A percentile compares a stretch with the other conserved stretches of the same genome.
Conservation (phyloP, 495 filamentous ascomycete genomes). For the Aspergillus saccharolyticus region DNA sequence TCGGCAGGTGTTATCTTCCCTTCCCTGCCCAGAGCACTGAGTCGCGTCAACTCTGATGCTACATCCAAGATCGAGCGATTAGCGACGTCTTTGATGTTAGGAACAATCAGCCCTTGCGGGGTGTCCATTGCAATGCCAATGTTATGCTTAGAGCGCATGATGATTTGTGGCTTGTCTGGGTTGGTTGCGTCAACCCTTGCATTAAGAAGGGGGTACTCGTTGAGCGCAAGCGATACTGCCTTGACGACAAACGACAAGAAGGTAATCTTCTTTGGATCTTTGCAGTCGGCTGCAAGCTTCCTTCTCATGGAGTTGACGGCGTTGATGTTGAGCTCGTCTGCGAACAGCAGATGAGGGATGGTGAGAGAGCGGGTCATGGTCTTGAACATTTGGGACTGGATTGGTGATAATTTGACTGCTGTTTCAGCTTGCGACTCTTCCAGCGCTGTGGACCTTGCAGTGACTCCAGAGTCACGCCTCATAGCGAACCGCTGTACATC, state of each 20-base stretch:
- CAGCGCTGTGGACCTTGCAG: conserved; percentile 14
- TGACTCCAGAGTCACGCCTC: conserved; percentile 21
- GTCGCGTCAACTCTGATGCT: conserved; percentile 66
- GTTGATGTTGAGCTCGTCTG: conserved; percentile 77
- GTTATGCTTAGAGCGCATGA: conserved; percentile 80
- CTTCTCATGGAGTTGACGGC: conserved; percentile 62
- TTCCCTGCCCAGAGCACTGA: conserved; percentile 63
- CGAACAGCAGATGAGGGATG: conserved; percentile 92
- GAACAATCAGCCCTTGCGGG: conserved; percentile 81
- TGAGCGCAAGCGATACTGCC: conserved; percentile 78
- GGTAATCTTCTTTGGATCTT: conserved; percentile 60
- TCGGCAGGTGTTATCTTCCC: conserved; percentile 75
- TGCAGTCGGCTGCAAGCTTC: conserved; percentile 47
- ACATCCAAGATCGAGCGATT: conserved; percentile 68
- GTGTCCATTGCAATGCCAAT: conserved; percentile 97
- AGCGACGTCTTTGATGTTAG: conserved; percentile 86
- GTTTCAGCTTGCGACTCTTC: conserved; percentile 58
- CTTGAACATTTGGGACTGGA: conserved; percentile 94
- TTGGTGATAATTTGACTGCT: conserved; percentile 60
- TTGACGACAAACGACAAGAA: conserved; percentile 95
- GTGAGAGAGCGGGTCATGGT: conserved; percentile 88
- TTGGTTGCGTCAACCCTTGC: conserved; percentile 64
- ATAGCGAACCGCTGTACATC: conserved; percentile 74
- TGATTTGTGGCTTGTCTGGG: conserved; percentile 58
- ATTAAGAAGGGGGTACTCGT: conserved; percentile 81